Percentiles rank a stretch among this genome's conserved stretches.
Conservation (phyloP, 2,329 filamentous ascomycete species). For the Rosellinia necatrix region DNA sequence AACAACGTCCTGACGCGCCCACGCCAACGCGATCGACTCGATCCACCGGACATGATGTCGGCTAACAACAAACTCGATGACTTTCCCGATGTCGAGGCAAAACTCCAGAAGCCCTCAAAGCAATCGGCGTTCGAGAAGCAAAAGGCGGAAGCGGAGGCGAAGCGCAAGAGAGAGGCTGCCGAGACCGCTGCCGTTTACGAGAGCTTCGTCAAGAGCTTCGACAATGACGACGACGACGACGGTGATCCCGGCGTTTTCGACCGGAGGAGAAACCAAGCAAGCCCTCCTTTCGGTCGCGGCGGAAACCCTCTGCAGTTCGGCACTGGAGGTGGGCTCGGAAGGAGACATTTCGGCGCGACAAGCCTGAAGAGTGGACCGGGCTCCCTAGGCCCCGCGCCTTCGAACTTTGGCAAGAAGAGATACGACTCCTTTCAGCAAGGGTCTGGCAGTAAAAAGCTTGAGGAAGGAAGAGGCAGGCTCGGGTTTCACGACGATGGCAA, state of each 20-base stretch:
- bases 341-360: slow-evolving; percentile 68
- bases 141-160: slow-evolving; percentile 87
- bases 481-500: slow-evolving; percentile 48
- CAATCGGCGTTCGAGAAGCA: slow-evolving; percentile 88
- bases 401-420: slow-evolving; percentile 56
- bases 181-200: slow-evolving; percentile 87
- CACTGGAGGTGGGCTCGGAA: slow-evolving; percentile 46
- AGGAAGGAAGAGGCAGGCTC: slow-evolving; percentile 42
- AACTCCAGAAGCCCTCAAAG: slow-evolving; percentile 79
- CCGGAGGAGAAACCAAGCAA: slow-evolving; percentile 23
- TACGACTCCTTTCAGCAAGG: slow-evolving; percentile 52
- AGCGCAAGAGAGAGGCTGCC: slow-evolving; percentile 79
- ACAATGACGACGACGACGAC: slow-evolving; percentile 62
- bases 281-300: slow-evolving; percentile 35
- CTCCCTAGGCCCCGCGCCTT: slow-evolving; percentile 60
- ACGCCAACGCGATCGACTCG: slow-evolving; percentile 3
- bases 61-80: slow-evolving; percentile 52
- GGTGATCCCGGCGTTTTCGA: slow-evolving; percentile 29
- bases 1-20: not conserved
- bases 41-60: slow-evolving; percentile 48
- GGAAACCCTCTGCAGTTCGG: slow-evolving; percentile 38
- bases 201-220: slow-evolving; percentile 84
- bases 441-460: slow-evolving; percentile 39
- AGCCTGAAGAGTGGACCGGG: slow-evolving; percentile 64
- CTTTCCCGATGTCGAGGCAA: slow-evolving; percentile 76